Percentiles rank a stretch among this genome's conserved stretches.
Conservation (phyloP, 2,329 filamentous ascomycete species). For the Diaporthe humulicola region DNA sequence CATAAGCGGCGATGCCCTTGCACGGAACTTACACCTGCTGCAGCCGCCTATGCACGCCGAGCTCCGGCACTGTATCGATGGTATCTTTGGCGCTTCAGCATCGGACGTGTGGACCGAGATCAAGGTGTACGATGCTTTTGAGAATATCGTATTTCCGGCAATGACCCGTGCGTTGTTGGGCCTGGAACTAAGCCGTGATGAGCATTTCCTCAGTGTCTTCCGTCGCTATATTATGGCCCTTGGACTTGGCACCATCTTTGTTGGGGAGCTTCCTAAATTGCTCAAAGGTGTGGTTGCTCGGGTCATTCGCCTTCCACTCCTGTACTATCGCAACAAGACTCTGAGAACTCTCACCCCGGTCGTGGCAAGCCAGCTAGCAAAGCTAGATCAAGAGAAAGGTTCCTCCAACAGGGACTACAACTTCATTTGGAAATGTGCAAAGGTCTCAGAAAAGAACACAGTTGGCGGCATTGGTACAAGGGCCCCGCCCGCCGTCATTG, state of each 20-base stretch:
- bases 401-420: neutral
- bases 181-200: neutral
- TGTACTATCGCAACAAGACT: slow-evolving; percentile 15
- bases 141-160: neutral
- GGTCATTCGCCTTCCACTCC: neutral
- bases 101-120: neutral
- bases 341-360: neutral
- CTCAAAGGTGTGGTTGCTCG: slow-evolving; percentile 5
- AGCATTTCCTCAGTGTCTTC: neutral
- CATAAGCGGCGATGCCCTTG: slow-evolving; percentile 15
- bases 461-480: slow-evolving; percentile 6
- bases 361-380: neutral
- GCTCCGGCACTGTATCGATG: slow-evolving; percentile 2
- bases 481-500: slow-evolving; percentile 10
- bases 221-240: neutral
- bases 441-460: slow-evolving; percentile 5
- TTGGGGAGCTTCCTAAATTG: slow-evolving; percentile 7
- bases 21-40: slow-evolving; percentile 2
- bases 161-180: slow-evolving; percentile 8
- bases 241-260: slow-evolving; percentile 3
- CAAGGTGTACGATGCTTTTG: neutral
- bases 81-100: neutral
- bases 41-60: slow-evolving; percentile 15
- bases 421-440: slow-evolving; percentile 20
- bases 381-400: neutral